A percentile compares a stretch with the other conserved stretches of the same genome.
Conservation (phyloP, 1,139 yeast genomes). For the Hanseniaspora uvarum region DNA sequence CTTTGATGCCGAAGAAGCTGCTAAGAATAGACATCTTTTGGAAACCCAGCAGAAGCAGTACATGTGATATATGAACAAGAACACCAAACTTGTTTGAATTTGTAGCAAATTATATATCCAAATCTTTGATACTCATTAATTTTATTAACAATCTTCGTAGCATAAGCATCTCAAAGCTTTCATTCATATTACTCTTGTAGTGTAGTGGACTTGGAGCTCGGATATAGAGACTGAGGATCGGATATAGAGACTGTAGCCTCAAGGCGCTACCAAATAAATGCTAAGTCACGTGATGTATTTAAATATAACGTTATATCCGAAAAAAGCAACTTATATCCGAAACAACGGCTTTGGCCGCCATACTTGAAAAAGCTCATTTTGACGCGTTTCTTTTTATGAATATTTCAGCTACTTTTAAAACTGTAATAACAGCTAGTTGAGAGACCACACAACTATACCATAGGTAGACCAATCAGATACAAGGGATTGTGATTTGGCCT, state of each 20-base stretch:
- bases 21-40: slow-evolving; percentile 24
- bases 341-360: neutral
- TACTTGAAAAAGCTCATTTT: neutral
- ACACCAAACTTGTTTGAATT: no score
- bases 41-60: slow-evolving; percentile 17
- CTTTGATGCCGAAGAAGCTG: slow-evolving; percentile 28
- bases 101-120: no score
- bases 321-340: neutral
- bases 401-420: neutral
- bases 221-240: no score
- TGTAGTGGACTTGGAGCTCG: no score
- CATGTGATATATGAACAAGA: neutral
- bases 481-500: neutral
- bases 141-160: no score
- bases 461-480: neutral
- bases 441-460: neutral
- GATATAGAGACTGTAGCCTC: no score
- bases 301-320: no score
- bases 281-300: neutral
- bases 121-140: no score
- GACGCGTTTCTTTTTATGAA: neutral
- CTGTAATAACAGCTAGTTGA: neutral
- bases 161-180: no score
- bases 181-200: no score
- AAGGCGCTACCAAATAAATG: no score